Evolutionary conservation across 192 early-diverging fungal genomes (phyloP), one percentile per base, ranked within the genome.

Genomic region (Podila horticola): DNA sequence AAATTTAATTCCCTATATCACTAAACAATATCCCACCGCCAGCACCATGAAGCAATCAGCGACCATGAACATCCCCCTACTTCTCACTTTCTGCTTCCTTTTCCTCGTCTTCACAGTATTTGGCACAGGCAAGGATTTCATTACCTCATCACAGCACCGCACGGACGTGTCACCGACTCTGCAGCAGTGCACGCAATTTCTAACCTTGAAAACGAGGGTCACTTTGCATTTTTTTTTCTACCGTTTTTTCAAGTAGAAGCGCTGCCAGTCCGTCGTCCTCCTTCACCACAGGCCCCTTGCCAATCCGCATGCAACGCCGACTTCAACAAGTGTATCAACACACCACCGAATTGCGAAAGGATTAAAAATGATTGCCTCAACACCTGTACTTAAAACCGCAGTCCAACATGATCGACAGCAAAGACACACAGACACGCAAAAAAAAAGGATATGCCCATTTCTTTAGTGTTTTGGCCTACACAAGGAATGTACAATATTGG

Each of bases 231-330:
- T 22, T 55, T 55, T 55, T 22, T 55, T 55, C n/a, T 26, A 2
- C n/a, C 6, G 19, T n/a, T 10, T 7, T 8, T 55, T 55, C 52
- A 24, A 24, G 52, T 55, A 61, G 59, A 61, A 30, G 30, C 59
- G 5, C 17, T 61, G 26, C 59, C 28, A 19, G 33, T 30, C 20
- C 29, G 29, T 24, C 26, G 10, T 4, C 59, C 22, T 8, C 59
- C 59, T 61, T 2, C 30, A 55, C 52, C 52, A 55, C 52, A 55
- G 52, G 22, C 52, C 10, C 52, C 52, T 2, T 55, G 52, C 52
- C 52, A n/a, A 55, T 55, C 52, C 0, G 52, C 52, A 55, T 55
- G 52, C 24, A 55, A 55, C n/a, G 52, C 52, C 52, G 52, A 55
- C 24, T 55, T 10, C 52, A 24, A 55, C 52, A 55, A 55, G 52